Evolutionary conservation across 169 alveolate species (phyloP), one percentile per base, ranked within the genome.

Genomic region (Plasmodium ovale): DNA sequence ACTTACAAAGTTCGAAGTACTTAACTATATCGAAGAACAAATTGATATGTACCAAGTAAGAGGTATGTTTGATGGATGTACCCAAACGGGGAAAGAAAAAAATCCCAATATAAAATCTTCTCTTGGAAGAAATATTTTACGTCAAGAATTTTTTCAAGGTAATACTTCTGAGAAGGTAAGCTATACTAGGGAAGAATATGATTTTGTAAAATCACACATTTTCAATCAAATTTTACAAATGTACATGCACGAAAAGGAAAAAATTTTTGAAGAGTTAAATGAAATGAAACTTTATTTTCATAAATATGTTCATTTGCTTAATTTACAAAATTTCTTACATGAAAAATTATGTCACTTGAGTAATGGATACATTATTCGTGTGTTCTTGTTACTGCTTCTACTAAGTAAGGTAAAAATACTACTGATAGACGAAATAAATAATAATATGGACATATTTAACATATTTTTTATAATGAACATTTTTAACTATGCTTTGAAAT

Each of bases 341-440:
- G 79, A 70, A 29, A 85, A 70, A 59, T 74, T 94, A 9, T 60
- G 89, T 12, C 87, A 84, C 23, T 60, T 94, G 10, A 94, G 96
- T 62, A 93, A 92, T 64, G 96, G 96, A 0, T 94, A 87, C 56
- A 94, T 84, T 82, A 92, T 94, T 88, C 91, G 96, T 10, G 82
- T 89, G 7, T 88, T 72, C 49, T 87, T 94, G 59, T 79, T 94
- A 53, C 42, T 65, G 10, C 87, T 73, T 12, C 90, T 94, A 9
- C 47, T 94, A n/a, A 91, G 92, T 39, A 42, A 74, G 9, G 89
- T 95, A 3, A 72, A 87, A 47, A 65, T 94, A 19, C 77, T 94
- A 29, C 56, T 94, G 31, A 67, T 94, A 44, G 96, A 94, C 59
- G 96, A 94, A 72, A 94, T 94, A 6, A 94, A 94, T 68, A 94